phyloP scores from a whole-genome alignment of 208 protist genomes.

The Leishmania lainsoni region DNA sequence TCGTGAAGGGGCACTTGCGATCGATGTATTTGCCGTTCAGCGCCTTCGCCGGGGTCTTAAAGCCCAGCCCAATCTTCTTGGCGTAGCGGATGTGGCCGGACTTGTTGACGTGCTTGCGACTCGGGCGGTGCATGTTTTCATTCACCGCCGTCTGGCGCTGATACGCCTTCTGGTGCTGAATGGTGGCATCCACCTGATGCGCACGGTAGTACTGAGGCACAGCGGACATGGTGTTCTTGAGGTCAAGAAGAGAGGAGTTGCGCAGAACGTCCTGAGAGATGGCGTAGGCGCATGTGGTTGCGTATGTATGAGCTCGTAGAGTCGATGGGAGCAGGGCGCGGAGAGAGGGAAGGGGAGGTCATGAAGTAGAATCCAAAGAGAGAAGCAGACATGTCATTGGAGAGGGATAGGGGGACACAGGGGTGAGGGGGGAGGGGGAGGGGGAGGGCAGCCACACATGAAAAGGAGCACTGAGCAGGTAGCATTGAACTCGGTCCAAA shows the following conservation, averaged over 20 bases:
- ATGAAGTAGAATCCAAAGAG: background rate
- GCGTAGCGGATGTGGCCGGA: conserved; percentile 94
- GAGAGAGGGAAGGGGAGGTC: background rate
- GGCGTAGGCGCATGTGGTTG: background rate
- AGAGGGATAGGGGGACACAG: background rate
- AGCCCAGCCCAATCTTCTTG: conserved; percentile 95
- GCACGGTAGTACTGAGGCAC: conserved; percentile 69
- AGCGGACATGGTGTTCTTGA: conserved; percentile 34
- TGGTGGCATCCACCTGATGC: conserved; percentile 79
- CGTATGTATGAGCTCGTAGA: background rate
- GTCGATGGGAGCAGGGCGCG: background rate
- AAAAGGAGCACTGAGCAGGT: background rate
- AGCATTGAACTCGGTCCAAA: background rate
- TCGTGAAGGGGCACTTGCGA: conserved; percentile 99
- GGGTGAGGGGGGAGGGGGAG: background rate
- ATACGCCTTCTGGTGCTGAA: conserved; percentile 93
- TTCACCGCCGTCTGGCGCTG: conserved; percentile 92
- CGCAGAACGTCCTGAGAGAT: conserved; percentile 17
- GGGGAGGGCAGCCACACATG: background rate
- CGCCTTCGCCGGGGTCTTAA: conserved; percentile 98
- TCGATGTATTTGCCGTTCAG: conserved; percentile 99
- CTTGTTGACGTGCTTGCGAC: conserved; percentile 52
- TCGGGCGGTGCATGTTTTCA: conserved; percentile 85
- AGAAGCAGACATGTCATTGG: background rate
- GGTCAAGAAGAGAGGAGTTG: background rate